These are phyloP conservation scores for Begonia loranthoides DNA, from an alignment of 306 rosid species.

Conservation along the genomic window DNA sequence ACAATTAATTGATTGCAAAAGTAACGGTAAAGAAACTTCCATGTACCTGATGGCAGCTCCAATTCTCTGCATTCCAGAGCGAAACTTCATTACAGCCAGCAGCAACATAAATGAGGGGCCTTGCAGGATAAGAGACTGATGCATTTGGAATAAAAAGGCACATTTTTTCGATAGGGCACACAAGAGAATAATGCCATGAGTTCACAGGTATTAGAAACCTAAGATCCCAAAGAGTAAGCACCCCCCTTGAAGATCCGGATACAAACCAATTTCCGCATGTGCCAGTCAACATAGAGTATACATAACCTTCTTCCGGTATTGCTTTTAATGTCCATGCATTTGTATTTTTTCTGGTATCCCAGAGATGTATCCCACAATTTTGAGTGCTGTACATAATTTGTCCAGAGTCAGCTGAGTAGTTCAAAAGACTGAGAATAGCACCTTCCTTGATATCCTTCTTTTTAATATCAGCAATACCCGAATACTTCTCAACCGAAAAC, in stretches of 20 bases:
- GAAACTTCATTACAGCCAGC: constrained; percentile 95
- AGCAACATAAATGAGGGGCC: constrained; percentile 93
- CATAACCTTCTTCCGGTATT: constrained; percentile 82
- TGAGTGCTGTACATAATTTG: constrained; percentile 83
- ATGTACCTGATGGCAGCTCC: constrained; percentile 92
- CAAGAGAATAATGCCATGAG: constrained; percentile 74
- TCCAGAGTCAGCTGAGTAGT: constrained; percentile 46
- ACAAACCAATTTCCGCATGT: constrained; percentile 94
- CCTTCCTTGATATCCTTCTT: constrained; percentile 92
- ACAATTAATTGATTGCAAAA: not conserved
- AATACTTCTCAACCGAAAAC: constrained; percentile 91
- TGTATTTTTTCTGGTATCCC: constrained; percentile 81
- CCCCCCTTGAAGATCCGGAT: constrained; percentile 90
- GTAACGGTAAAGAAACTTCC: constrained; percentile 10
- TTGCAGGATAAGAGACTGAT: constrained; percentile 49
- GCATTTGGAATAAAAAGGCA: constrained; percentile 66
- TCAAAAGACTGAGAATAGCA: constrained; percentile 59
- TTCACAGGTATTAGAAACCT: constrained; percentile 84
- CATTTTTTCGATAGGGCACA: constrained; percentile 86
- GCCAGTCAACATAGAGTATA: constrained; percentile 60
- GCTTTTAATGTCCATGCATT: constrained; percentile 66
- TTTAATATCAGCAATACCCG: constrained; percentile 79
- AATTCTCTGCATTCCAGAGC: constrained; percentile 97
- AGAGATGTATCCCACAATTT: constrained; percentile 85
- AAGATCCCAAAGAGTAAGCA: constrained; percentile 91